Evolutionary conservation across 106 monocot species (phyloP), one percentile per base, ranked within the genome.

Genomic region (Dendrobium chrysotoxum): DNA sequence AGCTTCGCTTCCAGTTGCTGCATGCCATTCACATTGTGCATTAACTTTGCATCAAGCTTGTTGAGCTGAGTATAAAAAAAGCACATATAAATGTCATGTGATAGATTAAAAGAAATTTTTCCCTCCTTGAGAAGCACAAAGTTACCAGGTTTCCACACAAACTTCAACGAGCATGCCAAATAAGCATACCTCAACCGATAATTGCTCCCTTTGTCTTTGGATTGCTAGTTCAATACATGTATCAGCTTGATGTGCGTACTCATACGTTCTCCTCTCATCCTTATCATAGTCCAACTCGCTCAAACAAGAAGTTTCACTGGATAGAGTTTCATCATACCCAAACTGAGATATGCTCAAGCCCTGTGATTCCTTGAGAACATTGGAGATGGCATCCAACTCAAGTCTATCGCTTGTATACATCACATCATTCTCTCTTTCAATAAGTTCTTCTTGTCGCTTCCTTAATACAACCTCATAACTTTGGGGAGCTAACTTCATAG

Each of bases 21-120:
- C 80, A 94, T 86, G 77, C 46, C 87, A 77, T 79, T 79, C 1
- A 90, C 30, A 81, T 68, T 92, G 35, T 86, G 67, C 94, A 97
- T 78, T 41, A 97, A 94, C 84, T 82, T 92, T 77, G 90, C 89
- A 88, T 97, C 97, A 73, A 88, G 84, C 86, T 94, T 97, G 87
- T 85, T 86, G 75, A 92, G 87, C 97, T 97, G 84, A 45, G 91
- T 73, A 28, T 11, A 79, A 35, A 80, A 50, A 55, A 77, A 47
- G 66, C 46, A 20, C 3, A 70, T 28, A 10, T 40, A 41, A 42
- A 41, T 5, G 7, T 16, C 18, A 40, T 74, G 41, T 30, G 15
- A 74, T 6, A 74, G 40, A 13, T 40, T 8, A n/a, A 73, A 70
- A 70, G 31, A 70, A 30, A 15, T 35, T 13, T 70, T 35, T 13